A percentile compares a stretch with the other conserved stretches of the same genome.
Evolutionary conservation across 768 basidiomycete genomes (phyloP).

Genomic region (Psilocybe subaeruginosa): DNA sequence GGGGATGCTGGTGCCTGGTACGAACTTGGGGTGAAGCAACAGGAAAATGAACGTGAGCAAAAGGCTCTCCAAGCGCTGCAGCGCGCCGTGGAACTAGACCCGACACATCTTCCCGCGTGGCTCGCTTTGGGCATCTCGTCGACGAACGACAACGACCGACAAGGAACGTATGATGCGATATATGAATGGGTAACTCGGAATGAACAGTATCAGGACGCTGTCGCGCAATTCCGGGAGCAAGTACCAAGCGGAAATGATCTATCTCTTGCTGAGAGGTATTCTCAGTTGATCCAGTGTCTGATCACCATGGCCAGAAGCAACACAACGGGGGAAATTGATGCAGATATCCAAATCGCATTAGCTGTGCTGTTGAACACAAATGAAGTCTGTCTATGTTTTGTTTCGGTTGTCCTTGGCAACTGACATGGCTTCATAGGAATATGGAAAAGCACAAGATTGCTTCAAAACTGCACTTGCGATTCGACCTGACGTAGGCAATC

Average conservation of each 20-base stretch:
- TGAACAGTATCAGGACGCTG: constrained; percentile 51
- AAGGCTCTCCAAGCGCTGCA: constrained; percentile 86
- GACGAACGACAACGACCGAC: constrained; percentile 85
- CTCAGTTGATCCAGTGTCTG: constrained; percentile 70
- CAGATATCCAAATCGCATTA: constrained; percentile 94
- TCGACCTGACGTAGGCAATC: constrained; percentile 72
- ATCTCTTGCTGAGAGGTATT: constrained; percentile 42
- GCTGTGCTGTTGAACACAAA: constrained; percentile 92
- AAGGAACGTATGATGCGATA: constrained; percentile 78
- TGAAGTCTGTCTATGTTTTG: constrained; percentile 57
- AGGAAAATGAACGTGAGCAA: constrained; percentile 95
- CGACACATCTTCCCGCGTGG: constrained; percentile 77
- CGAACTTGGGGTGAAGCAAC: constrained; percentile 93
- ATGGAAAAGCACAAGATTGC: constrained; percentile 91
- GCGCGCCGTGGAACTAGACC: constrained; percentile 81
- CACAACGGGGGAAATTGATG: constrained; percentile 69
- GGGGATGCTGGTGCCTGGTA: constrained; percentile 80
- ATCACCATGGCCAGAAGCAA: constrained; percentile 77
- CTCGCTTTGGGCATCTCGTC: constrained; percentile 89
- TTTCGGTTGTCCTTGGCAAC: constrained; percentile 4
- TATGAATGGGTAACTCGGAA: constrained; percentile 81
- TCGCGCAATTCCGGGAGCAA: constrained; percentile 40
- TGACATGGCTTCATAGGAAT: constrained; percentile 61
- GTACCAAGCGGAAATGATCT: constrained; percentile 31
- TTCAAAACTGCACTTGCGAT: constrained; percentile 87